These are phyloP conservation scores for Cicer pinnatifidum DNA, from an alignment of 306 rosid species.

Conservation along the genomic window DNA sequence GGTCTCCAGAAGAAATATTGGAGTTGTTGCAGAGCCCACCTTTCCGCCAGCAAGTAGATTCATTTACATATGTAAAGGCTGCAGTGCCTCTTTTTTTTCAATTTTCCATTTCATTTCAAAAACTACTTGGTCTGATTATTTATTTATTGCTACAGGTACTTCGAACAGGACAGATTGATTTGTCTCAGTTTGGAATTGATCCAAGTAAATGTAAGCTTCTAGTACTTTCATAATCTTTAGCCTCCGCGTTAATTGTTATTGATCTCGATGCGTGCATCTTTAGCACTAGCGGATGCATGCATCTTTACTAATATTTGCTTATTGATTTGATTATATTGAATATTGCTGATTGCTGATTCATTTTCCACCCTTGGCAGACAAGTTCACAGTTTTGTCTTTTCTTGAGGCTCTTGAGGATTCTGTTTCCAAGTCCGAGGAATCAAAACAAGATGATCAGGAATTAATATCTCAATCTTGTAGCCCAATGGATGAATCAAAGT, in stretches of 20 bases:
- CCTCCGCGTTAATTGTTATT: conserved; percentile 12
- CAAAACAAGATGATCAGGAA: conserved; percentile 70
- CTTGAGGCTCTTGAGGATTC: conserved; percentile 97
- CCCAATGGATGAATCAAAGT: conserved; percentile 80
- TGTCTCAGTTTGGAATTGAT: conserved; percentile 92
- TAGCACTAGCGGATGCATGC: neutral
- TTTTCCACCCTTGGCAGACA: conserved; percentile 59
- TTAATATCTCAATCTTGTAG: conserved; percentile 76
- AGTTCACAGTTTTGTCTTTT: conserved; percentile 86
- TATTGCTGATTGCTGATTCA: neutral
- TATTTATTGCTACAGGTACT: conserved; percentile 61
- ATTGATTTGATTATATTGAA: conserved; percentile 28
- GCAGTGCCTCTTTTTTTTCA: conserved; percentile 15
- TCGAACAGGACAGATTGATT: conserved; percentile 92
- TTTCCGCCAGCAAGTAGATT: conserved; percentile 93
- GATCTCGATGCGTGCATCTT: neutral
- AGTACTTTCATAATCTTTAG: conserved; percentile 27
- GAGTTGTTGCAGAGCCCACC: conserved; percentile 95
- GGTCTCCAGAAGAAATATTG: conserved; percentile 83
- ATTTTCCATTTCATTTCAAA: conserved; percentile 23
- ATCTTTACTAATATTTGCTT: neutral
- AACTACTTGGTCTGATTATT: neutral
- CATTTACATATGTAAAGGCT: conserved; percentile 83
- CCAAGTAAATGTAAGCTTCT: conserved; percentile 87
- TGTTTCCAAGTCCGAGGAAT: conserved; percentile 61